Evolutionary conservation across 257 asterid genomes (phyloP).

Genomic region (Apocynum venetum): DNA sequence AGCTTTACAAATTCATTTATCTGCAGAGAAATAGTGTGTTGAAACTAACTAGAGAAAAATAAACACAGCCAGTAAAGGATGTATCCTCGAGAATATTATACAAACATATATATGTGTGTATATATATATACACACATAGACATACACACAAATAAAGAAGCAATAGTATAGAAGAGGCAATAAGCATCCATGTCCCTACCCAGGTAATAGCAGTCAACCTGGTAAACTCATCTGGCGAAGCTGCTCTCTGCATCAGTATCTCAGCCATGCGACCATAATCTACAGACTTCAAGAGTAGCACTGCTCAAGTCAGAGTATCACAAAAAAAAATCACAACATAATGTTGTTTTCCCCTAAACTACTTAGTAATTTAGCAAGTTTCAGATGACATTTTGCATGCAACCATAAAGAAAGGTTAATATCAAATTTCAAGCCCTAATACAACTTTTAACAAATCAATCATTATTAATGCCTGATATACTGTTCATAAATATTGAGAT

Average conservation of each 20-base stretch:
- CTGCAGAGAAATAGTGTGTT: constrained; percentile 40
- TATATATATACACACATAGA: no score
- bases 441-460: neutral
- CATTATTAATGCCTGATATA: neutral
- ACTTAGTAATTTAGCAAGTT: neutral
- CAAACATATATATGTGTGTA: no score
- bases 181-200: constrained; percentile 45
- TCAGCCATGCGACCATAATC: constrained; percentile 99
- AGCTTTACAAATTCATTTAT: constrained; percentile 96
- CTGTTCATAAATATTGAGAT: neutral
- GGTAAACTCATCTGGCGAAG: constrained; percentile 92
- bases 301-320: constrained; percentile 32
- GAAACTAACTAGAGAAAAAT: constrained; percentile 23
- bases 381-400: neutral
- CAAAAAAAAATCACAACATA: constrained; percentile 18
- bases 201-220: constrained; percentile 94
- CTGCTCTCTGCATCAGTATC: constrained; percentile 94
- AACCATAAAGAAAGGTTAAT: neutral
- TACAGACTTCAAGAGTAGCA: constrained; percentile 76
- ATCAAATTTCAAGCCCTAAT: neutral
- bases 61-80: constrained; percentile 6
- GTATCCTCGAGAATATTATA: neutral
- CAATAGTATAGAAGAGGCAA: neutral
- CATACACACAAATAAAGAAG: neutral
- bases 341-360: constrained; percentile 1